A percentile compares a stretch with the other conserved stretches of the same genome.
These are phyloP conservation scores for Nectriaceae sp. DNA, from an alignment of 2,329 filamentous ascomycete species.

Conservation along the genomic window DNA sequence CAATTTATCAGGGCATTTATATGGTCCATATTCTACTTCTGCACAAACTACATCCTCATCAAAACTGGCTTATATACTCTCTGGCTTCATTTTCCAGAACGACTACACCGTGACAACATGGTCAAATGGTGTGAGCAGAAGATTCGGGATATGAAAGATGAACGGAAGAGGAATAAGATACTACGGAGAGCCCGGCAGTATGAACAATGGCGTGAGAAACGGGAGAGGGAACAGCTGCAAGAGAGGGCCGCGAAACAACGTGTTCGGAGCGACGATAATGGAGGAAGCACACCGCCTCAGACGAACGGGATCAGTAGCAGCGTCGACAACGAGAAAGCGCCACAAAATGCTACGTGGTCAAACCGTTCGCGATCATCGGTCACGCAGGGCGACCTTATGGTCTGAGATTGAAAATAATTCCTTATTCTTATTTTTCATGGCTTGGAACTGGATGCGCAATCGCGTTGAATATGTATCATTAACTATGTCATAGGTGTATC, in stretches of 20 bases:
- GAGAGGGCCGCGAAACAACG: not conserved
- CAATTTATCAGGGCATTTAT: conserved; percentile 2
- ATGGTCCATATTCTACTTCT: conserved; percentile 7
- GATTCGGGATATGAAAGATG: conserved; percentile 5
- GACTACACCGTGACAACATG: conserved; percentile 1
- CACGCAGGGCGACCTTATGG: too few species aligned
- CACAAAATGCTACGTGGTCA: too few species aligned
- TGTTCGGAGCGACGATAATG: too few species aligned
- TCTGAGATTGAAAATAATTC: too few species aligned
- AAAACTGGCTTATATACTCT: conserved; percentile 9
- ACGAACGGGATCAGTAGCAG: not conserved
- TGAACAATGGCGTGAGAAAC: not conserved
- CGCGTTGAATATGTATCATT: too few species aligned
- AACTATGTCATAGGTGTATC: too few species aligned
- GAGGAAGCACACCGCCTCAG: not conserved
- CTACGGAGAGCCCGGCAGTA: not conserved
- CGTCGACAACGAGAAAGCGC: not conserved
- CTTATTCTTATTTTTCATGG: too few species aligned
- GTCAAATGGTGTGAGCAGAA: conserved; percentile 3
- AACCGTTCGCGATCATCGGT: too few species aligned
- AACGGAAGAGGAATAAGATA: not conserved
- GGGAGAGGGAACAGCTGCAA: not conserved
- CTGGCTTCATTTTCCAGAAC: conserved; percentile 5
- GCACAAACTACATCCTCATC: conserved; percentile 8
- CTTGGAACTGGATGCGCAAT: too few species aligned